Conservation (phyloP, 768 basidiomycete genomes). For the Macrolepiota albuminosa region DNA sequence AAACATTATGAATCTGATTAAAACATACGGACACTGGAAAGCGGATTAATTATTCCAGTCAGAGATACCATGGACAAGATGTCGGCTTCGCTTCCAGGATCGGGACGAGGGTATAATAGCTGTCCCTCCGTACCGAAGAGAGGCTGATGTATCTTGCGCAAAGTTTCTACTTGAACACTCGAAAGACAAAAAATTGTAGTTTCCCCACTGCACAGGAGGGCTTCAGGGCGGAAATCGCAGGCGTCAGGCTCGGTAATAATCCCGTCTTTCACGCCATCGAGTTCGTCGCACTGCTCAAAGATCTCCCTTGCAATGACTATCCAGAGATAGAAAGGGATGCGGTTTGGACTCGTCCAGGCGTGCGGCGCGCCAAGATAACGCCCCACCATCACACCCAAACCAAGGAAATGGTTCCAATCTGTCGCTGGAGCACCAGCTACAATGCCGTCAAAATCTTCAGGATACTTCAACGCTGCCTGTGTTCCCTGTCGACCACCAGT, state of each 20-base stretch:
- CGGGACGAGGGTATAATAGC: neutral
- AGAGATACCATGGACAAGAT: neutral
- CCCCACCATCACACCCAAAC: neutral
- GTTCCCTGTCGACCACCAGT: conserved; percentile 8
- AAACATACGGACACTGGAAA: neutral
- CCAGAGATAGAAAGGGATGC: neutral
- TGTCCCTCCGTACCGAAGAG: neutral
- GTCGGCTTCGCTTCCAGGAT: conserved; percentile 1
- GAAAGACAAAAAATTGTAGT: neutral
- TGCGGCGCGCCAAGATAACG: neutral
- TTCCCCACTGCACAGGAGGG: neutral
- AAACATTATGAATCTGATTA: neutral
- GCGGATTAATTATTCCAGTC: neutral
- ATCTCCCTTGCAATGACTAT: neutral
- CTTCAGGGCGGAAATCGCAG: conserved; percentile 2
- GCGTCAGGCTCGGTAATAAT: conserved; percentile 3
- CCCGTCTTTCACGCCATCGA: conserved; percentile 1
- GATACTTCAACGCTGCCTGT: conserved; percentile 2
- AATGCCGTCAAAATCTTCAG: neutral
- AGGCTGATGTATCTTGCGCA: neutral
- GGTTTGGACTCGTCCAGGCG: neutral
- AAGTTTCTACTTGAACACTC: neutral
- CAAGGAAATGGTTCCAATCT: neutral
- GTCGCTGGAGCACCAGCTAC: neutral
- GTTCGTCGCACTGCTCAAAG: neutral